Conservation (phyloP, 345 rosid species). For the Boechera retrofracta region DNA sequence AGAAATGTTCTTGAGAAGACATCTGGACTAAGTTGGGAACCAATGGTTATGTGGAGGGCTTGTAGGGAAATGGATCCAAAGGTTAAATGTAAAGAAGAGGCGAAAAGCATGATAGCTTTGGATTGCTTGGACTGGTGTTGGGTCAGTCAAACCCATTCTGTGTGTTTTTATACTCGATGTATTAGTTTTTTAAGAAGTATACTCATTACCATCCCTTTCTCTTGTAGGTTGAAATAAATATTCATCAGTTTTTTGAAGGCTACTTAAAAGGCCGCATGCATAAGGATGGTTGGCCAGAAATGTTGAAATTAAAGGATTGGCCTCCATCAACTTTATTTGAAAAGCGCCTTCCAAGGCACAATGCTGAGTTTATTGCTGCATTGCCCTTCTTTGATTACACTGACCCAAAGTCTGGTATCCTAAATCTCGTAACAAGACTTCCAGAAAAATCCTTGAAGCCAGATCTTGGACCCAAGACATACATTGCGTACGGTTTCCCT, state of each 20-base stretch:
- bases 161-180: neutral
- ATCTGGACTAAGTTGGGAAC: conserved; percentile 87
- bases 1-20: conserved; percentile 61
- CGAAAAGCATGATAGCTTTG: conserved; percentile 51
- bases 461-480: conserved; percentile 88
- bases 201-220: conserved; percentile 17
- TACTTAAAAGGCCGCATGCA: conserved; percentile 54
- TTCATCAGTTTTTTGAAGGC: conserved; percentile 67
- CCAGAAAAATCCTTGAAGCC: conserved; percentile 65
- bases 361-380: conserved; percentile 61
- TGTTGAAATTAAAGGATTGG: conserved; percentile 85
- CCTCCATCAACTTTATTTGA: conserved; percentile 73
- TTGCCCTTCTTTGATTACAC: conserved; percentile 82
- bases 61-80: conserved; percentile 56
- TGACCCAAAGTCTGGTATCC: conserved; percentile 59
- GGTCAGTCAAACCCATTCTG: conserved; percentile 35
- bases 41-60: conserved; percentile 91
- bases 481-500: conserved; percentile 75
- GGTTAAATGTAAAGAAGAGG: conserved; percentile 32
- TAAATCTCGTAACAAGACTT: conserved; percentile 67
- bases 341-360: conserved; percentile 68
- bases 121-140: conserved; percentile 66
- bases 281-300: conserved; percentile 51
- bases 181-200: neutral
- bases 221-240: conserved; percentile 65